Conservation (phyloP, 1,284 basidiomycete genomes). For the Moesziomyces parantarcticus region DNA sequence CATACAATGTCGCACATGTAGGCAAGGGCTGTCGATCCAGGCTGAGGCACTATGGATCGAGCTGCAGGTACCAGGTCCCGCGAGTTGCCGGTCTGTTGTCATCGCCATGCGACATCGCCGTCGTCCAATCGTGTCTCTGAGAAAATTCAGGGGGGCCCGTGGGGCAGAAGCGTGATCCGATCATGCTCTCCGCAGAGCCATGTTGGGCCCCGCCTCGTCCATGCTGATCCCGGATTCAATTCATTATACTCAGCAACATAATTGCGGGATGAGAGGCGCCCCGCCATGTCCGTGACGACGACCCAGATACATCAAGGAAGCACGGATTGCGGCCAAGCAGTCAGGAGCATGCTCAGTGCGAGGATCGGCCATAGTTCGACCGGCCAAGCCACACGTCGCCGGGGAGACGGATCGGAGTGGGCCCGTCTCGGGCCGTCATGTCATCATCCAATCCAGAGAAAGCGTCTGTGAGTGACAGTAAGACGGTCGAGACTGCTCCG, state of each 20-base stretch:
- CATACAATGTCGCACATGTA: neutral
- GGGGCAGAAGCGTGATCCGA: neutral
- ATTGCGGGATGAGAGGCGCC: neutral
- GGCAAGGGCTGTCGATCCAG: neutral
- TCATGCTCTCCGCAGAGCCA: neutral
- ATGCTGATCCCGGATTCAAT: neutral
- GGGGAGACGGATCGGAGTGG: neutral
- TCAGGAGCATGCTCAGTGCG: neutral
- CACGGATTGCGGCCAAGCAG: neutral
- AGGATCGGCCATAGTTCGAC: slow-evolving; percentile 4
- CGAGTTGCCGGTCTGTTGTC: neutral
- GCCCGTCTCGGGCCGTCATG: no score
- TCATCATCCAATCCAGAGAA: no score
- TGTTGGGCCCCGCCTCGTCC: neutral
- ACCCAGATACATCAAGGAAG: neutral
- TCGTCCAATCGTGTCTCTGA: neutral
- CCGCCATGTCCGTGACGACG: neutral
- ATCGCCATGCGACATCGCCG: neutral
- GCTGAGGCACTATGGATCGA: neutral
- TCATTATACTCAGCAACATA: no score
- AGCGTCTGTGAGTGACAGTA: no score
- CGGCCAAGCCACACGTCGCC: slow-evolving; percentile 3
- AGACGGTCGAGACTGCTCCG: no score
- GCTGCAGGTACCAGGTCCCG: neutral
- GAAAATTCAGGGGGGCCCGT: neutral